These are phyloP conservation scores for Scalesia atractyloides DNA, from an alignment of 129 eudicot genomes.

Conservation along the genomic window DNA sequence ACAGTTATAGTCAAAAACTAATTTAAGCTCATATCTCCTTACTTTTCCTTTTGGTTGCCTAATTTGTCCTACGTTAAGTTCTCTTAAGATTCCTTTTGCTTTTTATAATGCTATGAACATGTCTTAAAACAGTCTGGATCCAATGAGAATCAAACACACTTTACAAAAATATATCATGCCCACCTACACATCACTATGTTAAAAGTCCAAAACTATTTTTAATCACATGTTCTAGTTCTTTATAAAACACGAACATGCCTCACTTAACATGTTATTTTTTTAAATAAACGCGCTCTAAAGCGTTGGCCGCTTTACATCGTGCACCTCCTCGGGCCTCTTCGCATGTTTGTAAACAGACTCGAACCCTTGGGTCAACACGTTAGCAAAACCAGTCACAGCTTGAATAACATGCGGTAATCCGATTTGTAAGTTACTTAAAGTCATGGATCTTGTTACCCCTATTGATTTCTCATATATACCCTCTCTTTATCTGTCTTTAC, in stretches of 20 bases:
- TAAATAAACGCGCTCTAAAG: not conserved
- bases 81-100: constrained; percentile 23
- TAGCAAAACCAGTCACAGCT: constrained; percentile 90
- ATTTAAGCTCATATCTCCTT: too few species aligned
- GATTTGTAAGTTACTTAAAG: constrained; percentile 80
- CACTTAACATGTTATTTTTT: too few species aligned
- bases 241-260: not conserved
- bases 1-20: too few species aligned
- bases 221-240: not conserved
- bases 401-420: constrained; percentile 90
- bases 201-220: constrained; percentile 3
- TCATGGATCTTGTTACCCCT: constrained; percentile 72
- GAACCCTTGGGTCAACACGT: constrained; percentile 78
- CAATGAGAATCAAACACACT: constrained; percentile 18
- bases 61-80: constrained; percentile 20
- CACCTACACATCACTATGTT: too few species aligned
- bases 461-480: constrained; percentile 68
- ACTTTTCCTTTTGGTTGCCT: not conserved
- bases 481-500: constrained; percentile 83
- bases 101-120: constrained; percentile 27
- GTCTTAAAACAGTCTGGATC: constrained; percentile 17
- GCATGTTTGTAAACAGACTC: constrained; percentile 82
- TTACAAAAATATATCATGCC: not conserved
- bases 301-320: constrained; percentile 62
- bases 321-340: constrained; percentile 48